Evolutionary conservation across 192 early-diverging fungal species (phyloP), one percentile per base, ranked within the genome.

Genomic region (Podila epicladia): DNA sequence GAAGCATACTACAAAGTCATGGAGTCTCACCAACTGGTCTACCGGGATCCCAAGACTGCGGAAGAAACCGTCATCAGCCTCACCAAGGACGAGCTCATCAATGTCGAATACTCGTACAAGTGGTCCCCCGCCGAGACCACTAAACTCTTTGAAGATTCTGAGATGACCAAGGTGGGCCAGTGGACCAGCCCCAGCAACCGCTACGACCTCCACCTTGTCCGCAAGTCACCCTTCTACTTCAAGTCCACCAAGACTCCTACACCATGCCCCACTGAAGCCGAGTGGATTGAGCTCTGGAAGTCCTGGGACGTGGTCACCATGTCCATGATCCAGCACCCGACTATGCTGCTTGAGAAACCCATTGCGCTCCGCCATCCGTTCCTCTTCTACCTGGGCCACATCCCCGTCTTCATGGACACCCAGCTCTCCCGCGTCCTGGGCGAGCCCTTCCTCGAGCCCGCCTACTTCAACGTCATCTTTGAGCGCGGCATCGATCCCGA

Each of bases 401-500:
- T 97, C 48, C 89, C 93, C 0, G 86, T 86, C 1, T 94, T 94
- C 69, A 73, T 92, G 26, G 93, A 94, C 65, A 90, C 89, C 15
- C 85, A 90, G 19, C 72, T 93, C 38, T 75, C 89, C 1, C 78
- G 74, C 33, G 70, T 85, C 1, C 73, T 88, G 8, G 67, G 75
- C 0, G 82, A 85, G 45, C 69, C 83, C 8, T 85, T 87, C n/a
- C 89, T 92, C 0, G 87, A 90, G 68, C 93, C 94, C 9, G 62
- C 60, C 20, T 57, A 78, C 12, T 97, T 88, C 84, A 85, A 90
- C 11, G 82, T 87, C 32, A 95, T 95, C 76, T 98, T 98, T 91
- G 95, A 98, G 86, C 93, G 97, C 17, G 97, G 97, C 8, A 97
- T 98, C 66, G 95, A 98, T 70, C 96, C 97, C 2, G 93, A 94